phyloP scores from a whole-genome alignment of 345 rosid species.

The Rhodomyrtus tomentosa region DNA sequence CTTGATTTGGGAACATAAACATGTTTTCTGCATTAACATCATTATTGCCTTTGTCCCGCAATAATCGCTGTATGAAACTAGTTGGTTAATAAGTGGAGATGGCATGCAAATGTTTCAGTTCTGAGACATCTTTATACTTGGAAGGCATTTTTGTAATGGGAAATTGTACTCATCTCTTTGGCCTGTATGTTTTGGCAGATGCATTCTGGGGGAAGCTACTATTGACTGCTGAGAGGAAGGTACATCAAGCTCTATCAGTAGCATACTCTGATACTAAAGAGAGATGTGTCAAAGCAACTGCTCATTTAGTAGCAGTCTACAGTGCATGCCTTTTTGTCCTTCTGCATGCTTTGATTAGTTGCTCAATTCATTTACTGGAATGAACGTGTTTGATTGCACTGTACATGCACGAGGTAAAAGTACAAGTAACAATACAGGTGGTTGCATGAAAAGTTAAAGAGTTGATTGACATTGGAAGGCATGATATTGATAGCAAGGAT shows the following conservation, averaged over 20 bases:
- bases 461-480: background rate
- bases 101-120: background rate
- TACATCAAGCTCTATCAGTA: slow-evolving; percentile 4
- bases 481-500: background rate
- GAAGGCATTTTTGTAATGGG: background rate
- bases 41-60: background rate
- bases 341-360: background rate
- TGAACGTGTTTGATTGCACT: background rate
- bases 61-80: background rate
- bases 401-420: background rate
- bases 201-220: slow-evolving; percentile 78
- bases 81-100: background rate
- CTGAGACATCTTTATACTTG: background rate
- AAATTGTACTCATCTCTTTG: background rate
- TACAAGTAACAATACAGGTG: background rate
- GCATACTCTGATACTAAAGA: background rate
- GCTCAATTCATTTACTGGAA: background rate
- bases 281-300: background rate
- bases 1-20: background rate
- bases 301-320: background rate
- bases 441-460: background rate
- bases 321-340: background rate
- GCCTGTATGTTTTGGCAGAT: slow-evolving; percentile 24
- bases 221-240: slow-evolving; percentile 56
- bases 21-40: background rate